These are phyloP conservation scores for Eucalyptus paniculata DNA, from an alignment of 345 rosid genomes.

Conservation along the genomic window DNA sequence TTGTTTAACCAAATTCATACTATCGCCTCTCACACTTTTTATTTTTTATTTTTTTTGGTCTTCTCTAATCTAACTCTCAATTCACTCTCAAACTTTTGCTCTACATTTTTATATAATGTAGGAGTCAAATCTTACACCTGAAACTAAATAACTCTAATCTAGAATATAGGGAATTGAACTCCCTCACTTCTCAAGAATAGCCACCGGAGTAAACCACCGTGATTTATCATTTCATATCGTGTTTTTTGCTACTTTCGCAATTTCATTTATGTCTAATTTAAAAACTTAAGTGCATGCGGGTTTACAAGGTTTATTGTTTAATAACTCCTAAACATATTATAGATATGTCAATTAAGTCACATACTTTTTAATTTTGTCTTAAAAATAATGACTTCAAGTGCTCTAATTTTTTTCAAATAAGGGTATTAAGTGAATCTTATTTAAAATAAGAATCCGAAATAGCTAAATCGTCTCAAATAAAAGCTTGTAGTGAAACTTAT, in stretches of 20 bases:
- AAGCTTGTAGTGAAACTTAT: no score
- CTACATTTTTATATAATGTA: fast-evolving
- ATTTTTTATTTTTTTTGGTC: fast-evolving
- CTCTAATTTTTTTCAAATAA: no score
- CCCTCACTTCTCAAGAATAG: no score
- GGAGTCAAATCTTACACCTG: fast-evolving
- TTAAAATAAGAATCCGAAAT: no score
- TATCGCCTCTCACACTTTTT: not conserved
- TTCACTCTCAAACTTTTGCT: fast-evolving
- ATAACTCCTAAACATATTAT: not conserved
- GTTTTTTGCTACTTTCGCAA: not conserved
- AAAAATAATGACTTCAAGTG: not conserved
- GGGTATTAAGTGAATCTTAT: no score
- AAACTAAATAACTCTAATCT: no score
- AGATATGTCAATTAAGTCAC: not conserved
- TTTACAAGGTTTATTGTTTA: not conserved
- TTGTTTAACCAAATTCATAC: not conserved
- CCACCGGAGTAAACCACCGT: fast-evolving
- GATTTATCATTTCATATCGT: no score
- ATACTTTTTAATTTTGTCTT: not conserved
- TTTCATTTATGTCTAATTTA: not conserved
- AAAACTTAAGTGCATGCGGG: not conserved
- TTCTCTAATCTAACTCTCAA: no score
- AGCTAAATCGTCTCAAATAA: no score
- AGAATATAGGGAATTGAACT: no score